Evolutionary conservation across 352 stramenopile genomes (phyloP).

Genomic region (Thalassiosira gravida): DNA sequence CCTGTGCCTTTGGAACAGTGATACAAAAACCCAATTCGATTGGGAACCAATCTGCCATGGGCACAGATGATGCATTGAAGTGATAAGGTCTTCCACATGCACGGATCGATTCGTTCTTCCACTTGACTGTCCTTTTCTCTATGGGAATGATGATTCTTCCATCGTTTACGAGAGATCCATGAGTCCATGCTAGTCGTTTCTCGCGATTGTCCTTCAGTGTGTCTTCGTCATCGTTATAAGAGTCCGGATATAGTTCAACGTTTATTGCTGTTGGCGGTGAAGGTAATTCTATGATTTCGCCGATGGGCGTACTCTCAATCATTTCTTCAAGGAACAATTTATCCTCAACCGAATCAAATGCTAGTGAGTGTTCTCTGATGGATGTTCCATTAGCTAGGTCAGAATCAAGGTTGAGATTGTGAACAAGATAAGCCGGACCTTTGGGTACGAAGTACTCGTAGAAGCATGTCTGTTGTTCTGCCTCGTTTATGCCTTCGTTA

Average conservation of each 20-base stretch:
- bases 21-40: neutral
- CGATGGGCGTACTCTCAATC: slow-evolving; percentile 10
- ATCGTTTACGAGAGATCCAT: slow-evolving; percentile 19
- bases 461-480: slow-evolving; percentile 29
- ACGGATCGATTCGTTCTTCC: slow-evolving; percentile 10
- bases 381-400: slow-evolving; percentile 32
- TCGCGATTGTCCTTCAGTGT: neutral
- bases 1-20: slow-evolving; percentile 2
- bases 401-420: slow-evolving; percentile 20
- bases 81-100: slow-evolving; percentile 1
- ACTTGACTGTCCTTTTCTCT: neutral
- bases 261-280: slow-evolving; percentile 14
- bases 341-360: slow-evolving; percentile 21
- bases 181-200: slow-evolving; percentile 14
- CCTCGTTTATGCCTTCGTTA: slow-evolving; percentile 6
- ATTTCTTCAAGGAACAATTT: slow-evolving; percentile 13
- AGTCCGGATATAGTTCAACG: slow-evolving; percentile 20
- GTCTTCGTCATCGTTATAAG: neutral
- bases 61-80: slow-evolving; percentile 12
- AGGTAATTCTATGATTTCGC: slow-evolving; percentile 13
- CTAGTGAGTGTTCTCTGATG: slow-evolving; percentile 15
- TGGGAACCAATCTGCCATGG: neutral
- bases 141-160: slow-evolving; percentile 24
- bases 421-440: slow-evolving; percentile 11
- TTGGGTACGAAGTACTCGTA: slow-evolving; percentile 38